Conservation (phyloP, 2,329 filamentous ascomycete genomes). For the Pseudonectria foliicola region DNA sequence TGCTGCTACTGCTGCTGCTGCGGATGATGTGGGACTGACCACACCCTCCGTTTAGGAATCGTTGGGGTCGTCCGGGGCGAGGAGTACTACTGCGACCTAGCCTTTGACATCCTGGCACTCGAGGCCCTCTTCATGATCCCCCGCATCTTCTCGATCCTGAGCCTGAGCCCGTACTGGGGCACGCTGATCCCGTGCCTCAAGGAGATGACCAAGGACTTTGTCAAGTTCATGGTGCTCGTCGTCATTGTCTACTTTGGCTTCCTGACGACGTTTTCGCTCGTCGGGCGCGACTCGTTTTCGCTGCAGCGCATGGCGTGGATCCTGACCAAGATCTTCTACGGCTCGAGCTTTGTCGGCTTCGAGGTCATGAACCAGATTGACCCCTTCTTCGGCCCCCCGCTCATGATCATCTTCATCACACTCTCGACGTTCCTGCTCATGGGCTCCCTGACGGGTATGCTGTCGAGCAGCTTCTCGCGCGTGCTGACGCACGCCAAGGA, state of each 20-base stretch:
- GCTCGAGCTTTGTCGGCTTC: slow-evolving; percentile 68
- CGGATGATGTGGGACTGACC: no score
- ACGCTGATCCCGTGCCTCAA: slow-evolving; percentile 84
- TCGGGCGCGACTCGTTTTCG: slow-evolving; percentile 63
- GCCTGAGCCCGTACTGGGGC: slow-evolving; percentile 83
- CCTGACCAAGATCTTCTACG: slow-evolving; percentile 74
- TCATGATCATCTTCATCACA: slow-evolving; percentile 68
- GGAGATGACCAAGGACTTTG: slow-evolving; percentile 89
- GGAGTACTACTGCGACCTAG: slow-evolving; percentile 60
- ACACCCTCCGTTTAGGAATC: no score
- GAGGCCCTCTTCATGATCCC: slow-evolving; percentile 88
- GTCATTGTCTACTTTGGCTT: slow-evolving; percentile 82
- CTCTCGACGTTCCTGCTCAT: slow-evolving; percentile 73
- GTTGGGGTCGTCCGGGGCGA: slow-evolving; percentile 42
- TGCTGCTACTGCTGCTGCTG: no score
- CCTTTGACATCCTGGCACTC: slow-evolving; percentile 83
- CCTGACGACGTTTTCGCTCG: slow-evolving; percentile 74
- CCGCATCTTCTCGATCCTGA: slow-evolving; percentile 79
- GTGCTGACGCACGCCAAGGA: slow-evolving; percentile 59
- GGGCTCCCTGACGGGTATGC: slow-evolving; percentile 69
- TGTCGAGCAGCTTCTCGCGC: slow-evolving; percentile 66
- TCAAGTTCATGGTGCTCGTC: slow-evolving; percentile 76
- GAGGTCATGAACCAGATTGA: slow-evolving; percentile 57
- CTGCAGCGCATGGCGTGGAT: slow-evolving; percentile 66
- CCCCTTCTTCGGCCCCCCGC: slow-evolving; percentile 49